Percentiles rank a stretch among this genome's conserved stretches.
These are phyloP conservation scores for Chaetomium globosum DNA, from an alignment of 2,329 filamentous ascomycete genomes.

Conservation along the genomic window DNA sequence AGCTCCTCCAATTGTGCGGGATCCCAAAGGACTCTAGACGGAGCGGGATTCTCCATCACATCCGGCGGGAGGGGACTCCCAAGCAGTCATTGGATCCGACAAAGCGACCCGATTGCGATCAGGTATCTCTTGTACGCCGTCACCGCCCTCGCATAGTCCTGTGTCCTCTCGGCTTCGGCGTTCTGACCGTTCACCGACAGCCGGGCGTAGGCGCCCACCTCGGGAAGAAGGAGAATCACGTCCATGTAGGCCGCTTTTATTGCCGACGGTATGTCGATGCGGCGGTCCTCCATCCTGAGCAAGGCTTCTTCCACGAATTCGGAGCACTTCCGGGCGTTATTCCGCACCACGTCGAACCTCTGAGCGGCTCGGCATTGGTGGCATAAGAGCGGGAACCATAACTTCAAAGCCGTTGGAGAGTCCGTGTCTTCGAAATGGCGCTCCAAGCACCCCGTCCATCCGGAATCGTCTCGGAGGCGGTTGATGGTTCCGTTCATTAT, in stretches of 20 bases:
- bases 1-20: too few species aligned
- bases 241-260: background rate
- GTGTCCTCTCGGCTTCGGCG: background rate
- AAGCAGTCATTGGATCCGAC: background rate
- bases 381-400: background rate
- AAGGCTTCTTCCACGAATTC: too few species aligned
- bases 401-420: background rate
- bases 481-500: background rate
- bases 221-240: background rate
- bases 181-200: background rate
- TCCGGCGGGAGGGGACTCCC: background rate
- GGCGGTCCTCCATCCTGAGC: too few species aligned
- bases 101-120: background rate
- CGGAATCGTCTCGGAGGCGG: background rate
- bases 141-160: background rate
- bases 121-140: background rate
- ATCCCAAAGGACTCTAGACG: too few species aligned
- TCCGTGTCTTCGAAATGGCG: background rate
- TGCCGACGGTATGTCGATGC: background rate
- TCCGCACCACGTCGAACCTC: too few species aligned
- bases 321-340: too few species aligned
- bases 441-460: background rate
- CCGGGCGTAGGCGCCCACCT: background rate
- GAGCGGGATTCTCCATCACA: too few species aligned
- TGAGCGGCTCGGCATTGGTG: too few species aligned